Conservation (phyloP, 306 rosid genomes). For the Dryas drummondii region DNA sequence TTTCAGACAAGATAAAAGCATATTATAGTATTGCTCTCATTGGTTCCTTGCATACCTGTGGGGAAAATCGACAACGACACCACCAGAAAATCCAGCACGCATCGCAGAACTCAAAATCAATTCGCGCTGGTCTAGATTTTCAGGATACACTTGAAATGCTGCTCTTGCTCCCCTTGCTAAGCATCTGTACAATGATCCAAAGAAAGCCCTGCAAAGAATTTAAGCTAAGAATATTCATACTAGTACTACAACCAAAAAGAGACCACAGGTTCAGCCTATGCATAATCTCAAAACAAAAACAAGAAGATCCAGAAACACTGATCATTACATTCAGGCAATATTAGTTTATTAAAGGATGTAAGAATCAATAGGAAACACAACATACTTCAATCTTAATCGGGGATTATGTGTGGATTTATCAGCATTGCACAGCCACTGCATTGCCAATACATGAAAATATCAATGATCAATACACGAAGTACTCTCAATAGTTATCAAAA, state of each 20-base stretch:
- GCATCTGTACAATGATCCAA: conserved; percentile 80
- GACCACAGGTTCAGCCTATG: conserved; percentile 1
- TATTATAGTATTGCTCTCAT: background rate
- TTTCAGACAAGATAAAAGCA: background rate
- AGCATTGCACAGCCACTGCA: conserved; percentile 99
- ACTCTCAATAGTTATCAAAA: background rate
- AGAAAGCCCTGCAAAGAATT: conserved; percentile 67
- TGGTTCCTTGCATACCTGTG: conserved; percentile 57
- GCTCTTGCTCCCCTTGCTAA: conserved; percentile 88
- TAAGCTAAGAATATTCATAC: background rate
- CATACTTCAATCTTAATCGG: conserved; percentile 82
- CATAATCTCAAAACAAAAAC: conserved; percentile 5
- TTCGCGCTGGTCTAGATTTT: conserved; percentile 67
- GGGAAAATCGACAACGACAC: conserved; percentile 86
- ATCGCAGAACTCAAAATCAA: conserved; percentile 78
- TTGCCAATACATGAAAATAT: background rate
- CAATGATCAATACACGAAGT: background rate
- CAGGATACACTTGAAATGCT: conserved; percentile 83
- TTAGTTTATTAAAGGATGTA: background rate
- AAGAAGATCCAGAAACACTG: background rate
- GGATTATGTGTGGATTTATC: conserved; percentile 91
- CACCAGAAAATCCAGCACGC: conserved; percentile 94
- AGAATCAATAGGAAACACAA: conserved; percentile 10
- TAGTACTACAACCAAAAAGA: conserved; percentile 2
- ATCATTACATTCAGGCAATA: background rate